phyloP scores from a whole-genome alignment of 129 eudicot genomes.

The Solidago caesia region DNA sequence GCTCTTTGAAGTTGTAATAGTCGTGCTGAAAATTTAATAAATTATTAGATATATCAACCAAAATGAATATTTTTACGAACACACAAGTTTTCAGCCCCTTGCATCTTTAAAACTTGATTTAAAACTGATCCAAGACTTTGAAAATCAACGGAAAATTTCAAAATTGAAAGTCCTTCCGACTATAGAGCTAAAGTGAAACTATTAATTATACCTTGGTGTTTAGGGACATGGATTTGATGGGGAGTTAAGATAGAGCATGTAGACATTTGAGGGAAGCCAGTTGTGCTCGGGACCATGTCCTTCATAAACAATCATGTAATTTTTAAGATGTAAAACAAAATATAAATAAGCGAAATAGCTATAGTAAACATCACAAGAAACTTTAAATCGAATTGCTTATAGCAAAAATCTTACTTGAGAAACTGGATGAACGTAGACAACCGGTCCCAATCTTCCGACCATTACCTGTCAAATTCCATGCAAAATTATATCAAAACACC shows the following conservation, averaged over 20 bases:
- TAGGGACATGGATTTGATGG: slow-evolving; percentile 57
- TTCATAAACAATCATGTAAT: slow-evolving; percentile 32
- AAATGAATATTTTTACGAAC: neutral
- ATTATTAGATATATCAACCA: neutral
- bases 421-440: slow-evolving; percentile 78
- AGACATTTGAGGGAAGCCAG: slow-evolving; percentile 59
- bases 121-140: no score
- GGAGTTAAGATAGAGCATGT: slow-evolving; percentile 52
- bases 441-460: slow-evolving; percentile 72
- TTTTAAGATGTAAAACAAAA: neutral
- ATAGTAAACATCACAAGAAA: neutral
- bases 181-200: neutral
- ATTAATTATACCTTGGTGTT: slow-evolving; percentile 73
- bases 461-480: slow-evolving; percentile 48
- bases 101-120: no score
- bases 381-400: neutral
- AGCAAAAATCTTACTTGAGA: slow-evolving; percentile 60
- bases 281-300: slow-evolving; percentile 43
- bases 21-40: neutral
- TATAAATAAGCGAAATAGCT: neutral
- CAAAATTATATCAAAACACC: neutral
- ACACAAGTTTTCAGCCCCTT: no score
- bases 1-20: neutral
- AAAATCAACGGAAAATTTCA: neutral
- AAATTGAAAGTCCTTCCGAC: neutral